Conservation (phyloP, 306 rosid species). For the Quercus bicolor region DNA sequence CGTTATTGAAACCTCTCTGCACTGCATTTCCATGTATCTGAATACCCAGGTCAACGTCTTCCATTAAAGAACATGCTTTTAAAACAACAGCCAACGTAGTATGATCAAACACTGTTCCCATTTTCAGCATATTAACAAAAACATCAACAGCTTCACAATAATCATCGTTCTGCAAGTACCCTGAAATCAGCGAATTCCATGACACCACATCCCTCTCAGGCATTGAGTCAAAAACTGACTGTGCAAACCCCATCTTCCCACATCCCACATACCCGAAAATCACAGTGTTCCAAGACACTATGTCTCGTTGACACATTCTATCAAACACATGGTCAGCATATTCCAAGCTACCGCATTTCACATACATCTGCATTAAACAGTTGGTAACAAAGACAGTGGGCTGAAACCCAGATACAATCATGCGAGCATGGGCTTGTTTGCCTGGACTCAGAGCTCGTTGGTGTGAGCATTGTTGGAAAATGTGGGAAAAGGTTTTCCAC, state of each 20-base stretch:
- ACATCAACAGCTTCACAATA: conserved; percentile 29
- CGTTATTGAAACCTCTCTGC: conserved; percentile 50
- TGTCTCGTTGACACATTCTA: conserved; percentile 49
- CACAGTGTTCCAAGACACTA: conserved; percentile 81
- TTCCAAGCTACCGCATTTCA: conserved; percentile 42
- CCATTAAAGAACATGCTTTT: conserved; percentile 59
- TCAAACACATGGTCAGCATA: conserved; percentile 59
- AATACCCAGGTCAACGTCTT: conserved; percentile 49
- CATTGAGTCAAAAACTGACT: conserved; percentile 52
- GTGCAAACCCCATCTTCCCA: conserved; percentile 48
- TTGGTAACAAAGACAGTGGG: conserved; percentile 71
- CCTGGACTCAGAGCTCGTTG: conserved; percentile 49
- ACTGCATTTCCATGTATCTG: conserved; percentile 68
- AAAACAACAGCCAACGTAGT: conserved; percentile 59
- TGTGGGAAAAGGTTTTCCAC: conserved; percentile 58
- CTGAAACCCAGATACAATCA: conserved; percentile 58
- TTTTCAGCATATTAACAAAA: conserved; percentile 50
- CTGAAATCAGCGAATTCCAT: conserved; percentile 77
- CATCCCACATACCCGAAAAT: conserved; percentile 56
- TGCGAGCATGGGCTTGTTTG: conserved; percentile 70
- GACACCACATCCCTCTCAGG: conserved; percentile 72
- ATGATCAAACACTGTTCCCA: conserved; percentile 39
- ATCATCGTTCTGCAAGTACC: conserved; percentile 48
- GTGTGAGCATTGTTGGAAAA: conserved; percentile 71
- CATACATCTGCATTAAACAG: conserved; percentile 62